These are phyloP conservation scores for Dothiorella sarmentorum DNA, from an alignment of 2,329 filamentous ascomycete species.

Conservation along the genomic window DNA sequence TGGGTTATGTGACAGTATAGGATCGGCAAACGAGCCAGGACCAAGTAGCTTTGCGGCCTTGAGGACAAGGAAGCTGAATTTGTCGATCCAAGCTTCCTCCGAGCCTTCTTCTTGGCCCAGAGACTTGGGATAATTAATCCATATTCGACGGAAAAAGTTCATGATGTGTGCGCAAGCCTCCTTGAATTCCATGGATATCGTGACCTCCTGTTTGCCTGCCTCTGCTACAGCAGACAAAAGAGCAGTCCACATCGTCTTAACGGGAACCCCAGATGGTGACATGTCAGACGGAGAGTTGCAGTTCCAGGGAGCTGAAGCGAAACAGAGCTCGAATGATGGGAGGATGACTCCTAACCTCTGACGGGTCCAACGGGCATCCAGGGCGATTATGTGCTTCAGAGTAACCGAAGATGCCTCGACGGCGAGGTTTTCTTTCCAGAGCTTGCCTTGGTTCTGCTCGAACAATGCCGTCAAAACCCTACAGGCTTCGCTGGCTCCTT, in stretches of 20 bases:
- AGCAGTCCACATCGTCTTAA: constrained; percentile 54
- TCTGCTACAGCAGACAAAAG: constrained; percentile 62
- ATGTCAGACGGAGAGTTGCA: constrained; percentile 20
- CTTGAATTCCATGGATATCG: constrained; percentile 78
- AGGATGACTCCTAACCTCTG: constrained; percentile 66
- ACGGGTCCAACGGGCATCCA: constrained; percentile 86
- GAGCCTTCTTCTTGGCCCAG: constrained; percentile 29
- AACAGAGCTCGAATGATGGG: constrained; percentile 53
- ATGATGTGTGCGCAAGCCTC: constrained; percentile 72
- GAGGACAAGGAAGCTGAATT: constrained; percentile 51
- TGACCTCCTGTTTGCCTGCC: constrained; percentile 81
- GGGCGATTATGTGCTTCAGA: constrained; percentile 72
- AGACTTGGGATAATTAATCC: constrained; percentile 53
- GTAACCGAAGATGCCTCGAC: constrained; percentile 47
- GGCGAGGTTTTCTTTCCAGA: constrained; percentile 73
- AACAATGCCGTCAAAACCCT: constrained; percentile 72
- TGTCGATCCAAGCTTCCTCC: constrained; percentile 45
- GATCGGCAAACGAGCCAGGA: constrained; percentile 49
- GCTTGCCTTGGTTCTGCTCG: constrained; percentile 52
- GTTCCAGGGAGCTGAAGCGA: constrained; percentile 49
- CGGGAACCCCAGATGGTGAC: constrained; percentile 23
- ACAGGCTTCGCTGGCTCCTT: constrained; percentile 41
- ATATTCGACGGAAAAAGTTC: constrained; percentile 65
- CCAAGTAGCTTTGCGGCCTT: constrained; percentile 52
- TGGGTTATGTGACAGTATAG: constrained; percentile 50